phyloP scores from a whole-genome alignment of 2,329 filamentous ascomycete genomes.

The Colletotrichum falcatum region DNA sequence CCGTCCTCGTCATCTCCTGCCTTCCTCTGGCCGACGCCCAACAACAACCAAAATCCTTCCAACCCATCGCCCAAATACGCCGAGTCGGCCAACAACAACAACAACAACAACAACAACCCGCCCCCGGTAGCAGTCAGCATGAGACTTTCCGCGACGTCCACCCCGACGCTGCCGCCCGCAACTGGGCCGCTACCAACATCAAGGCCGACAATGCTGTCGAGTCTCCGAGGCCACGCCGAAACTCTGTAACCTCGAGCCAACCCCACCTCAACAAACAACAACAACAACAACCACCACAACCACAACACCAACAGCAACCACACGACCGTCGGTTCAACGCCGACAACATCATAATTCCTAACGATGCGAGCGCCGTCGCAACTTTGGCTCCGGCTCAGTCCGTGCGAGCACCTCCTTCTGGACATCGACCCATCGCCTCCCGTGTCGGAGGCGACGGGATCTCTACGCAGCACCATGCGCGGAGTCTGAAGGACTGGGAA shows the following conservation, averaged over 20 bases:
- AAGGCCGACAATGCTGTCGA: constrained; percentile 45
- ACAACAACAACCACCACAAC: constrained; percentile 14
- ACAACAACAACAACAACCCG: constrained; percentile 31
- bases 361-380: constrained; percentile 94
- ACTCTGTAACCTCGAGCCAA: constrained; percentile 42
- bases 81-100: constrained; percentile 30
- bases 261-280: constrained; percentile 43
- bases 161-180: constrained; percentile 46
- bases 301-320: constrained; percentile 47
- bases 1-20: constrained; percentile 68
- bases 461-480: constrained; percentile 90
- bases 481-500: constrained; percentile 99
- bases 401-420: constrained; percentile 93
- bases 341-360: constrained; percentile 54
- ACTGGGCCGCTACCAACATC: constrained; percentile 50
- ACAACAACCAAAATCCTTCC: constrained; percentile 64
- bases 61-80: constrained; percentile 24
- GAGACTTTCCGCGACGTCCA: constrained; percentile 25
- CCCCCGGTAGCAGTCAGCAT: constrained; percentile 22
- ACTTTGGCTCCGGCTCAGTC: constrained; percentile 96
- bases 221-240: constrained; percentile 33
- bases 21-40: constrained; percentile 69
- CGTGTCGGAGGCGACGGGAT: constrained; percentile 67
- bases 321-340: constrained; percentile 44
- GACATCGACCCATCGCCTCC: constrained; percentile 69